Percentiles rank a stretch among this genome's conserved stretches.
Evolutionary conservation across 345 rosid genomes (phyloP).

Genomic region (Bruguiera parviflora): DNA sequence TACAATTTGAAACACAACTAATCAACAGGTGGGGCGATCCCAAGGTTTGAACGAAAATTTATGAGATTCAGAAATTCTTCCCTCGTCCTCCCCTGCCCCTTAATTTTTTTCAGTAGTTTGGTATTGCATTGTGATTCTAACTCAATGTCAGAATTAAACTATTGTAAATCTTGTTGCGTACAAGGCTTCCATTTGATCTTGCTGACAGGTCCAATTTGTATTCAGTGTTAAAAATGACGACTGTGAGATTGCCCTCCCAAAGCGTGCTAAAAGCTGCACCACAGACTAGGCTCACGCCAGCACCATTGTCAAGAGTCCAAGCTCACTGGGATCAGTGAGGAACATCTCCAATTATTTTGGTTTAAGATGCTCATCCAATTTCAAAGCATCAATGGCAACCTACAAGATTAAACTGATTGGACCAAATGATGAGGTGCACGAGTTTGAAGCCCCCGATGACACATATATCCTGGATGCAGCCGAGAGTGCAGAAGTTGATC

Average conservation of each 20-base stretch:
- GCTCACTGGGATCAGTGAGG: conserved; percentile 25
- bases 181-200: no score
- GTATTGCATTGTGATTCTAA: no score
- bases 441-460: conserved; percentile 28
- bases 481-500: conserved; percentile 27
- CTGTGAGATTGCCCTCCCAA: neutral
- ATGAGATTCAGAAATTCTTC: no score
- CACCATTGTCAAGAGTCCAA: conserved; percentile 16
- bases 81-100: no score
- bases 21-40: no score
- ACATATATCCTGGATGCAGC: conserved; percentile 25
- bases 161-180: neutral
- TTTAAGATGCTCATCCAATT: conserved; percentile 34
- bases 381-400: conserved; percentile 29
- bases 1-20: no score
- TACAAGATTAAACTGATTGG: conserved; percentile 28
- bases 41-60: no score
- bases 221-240: neutral
- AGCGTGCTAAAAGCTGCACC: no score
- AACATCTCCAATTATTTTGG: conserved; percentile 30
- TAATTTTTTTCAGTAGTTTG: no score
- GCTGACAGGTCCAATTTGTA: neutral
- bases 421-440: conserved; percentile 21
- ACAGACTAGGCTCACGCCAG: no score
- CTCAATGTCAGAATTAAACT: neutral